Evolutionary conservation across 2,329 filamentous ascomycete species (phyloP), one percentile per base, ranked within the genome.

Genomic region (Sarocladiaceae sp.): DNA sequence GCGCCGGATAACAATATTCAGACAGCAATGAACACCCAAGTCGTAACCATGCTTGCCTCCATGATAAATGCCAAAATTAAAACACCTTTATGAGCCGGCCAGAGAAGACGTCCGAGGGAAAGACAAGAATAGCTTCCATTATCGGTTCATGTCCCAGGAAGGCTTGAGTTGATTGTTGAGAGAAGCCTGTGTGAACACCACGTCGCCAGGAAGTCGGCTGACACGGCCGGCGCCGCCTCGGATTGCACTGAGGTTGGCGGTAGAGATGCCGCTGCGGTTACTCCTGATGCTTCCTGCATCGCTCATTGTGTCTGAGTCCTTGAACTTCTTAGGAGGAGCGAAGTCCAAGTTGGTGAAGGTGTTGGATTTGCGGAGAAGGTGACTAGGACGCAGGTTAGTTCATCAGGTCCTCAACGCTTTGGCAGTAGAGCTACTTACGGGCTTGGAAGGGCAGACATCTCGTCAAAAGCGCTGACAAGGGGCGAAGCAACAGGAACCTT

Each of bases 221-320:
- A 97, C 83, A 56, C 92, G 88, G 62, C 95, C 93, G 42, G 90
- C 91, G 58, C 92, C 92, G 53, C 74, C 80, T 58, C 91, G 88
- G 61, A 96, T 84, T 61, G 89, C 87, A 55, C 83, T 75, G 50
- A 83, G 72, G 63, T 91, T 82, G 50, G 78, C 71, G 3, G 82
- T 77, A 4, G 90, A 95, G 60, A 96, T 84, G 49, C 88, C 90
- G 69, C 88, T 73, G 15, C 63, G 64, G 72, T 89, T 90, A 71
- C 88, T 74, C 54, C 61, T 62, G 59, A 87, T 84, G 62, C 83
- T 86, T 52, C 84, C 84, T 1, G 83, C 75, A 55, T 88, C 84
- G 60, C 83, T 87, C 73, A 77, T 78, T 35, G 61, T 72, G 54
- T 84, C 80, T 3, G 66, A 64, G 25, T 87, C 81, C 67, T 79